Evolutionary conservation across 2,329 filamentous ascomycete species (phyloP).

Genomic region (Paramyrothecium roridum): DNA sequence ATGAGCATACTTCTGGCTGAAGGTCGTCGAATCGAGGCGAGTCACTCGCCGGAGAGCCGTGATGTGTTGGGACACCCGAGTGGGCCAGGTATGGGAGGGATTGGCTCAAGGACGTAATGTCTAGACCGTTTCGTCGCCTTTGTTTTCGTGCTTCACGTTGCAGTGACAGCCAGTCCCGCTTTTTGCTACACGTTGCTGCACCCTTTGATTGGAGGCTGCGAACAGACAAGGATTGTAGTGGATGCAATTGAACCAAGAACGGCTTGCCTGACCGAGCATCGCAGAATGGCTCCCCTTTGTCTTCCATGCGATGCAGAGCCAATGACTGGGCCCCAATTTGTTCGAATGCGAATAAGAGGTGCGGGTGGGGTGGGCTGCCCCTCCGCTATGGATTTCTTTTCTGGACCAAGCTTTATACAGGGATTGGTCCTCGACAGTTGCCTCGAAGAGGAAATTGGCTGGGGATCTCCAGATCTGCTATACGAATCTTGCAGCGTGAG

Average conservation of each 20-base stretch:
- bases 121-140: too few relatives aligned
- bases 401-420: not conserved
- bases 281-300: too few relatives aligned
- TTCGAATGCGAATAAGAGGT: not conserved
- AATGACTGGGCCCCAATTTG: not conserved
- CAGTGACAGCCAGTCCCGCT: not conserved
- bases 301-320: too few relatives aligned
- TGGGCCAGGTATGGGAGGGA: too few relatives aligned
- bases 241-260: not conserved
- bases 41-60: too few relatives aligned
- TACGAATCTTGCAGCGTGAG: conserved; percentile 13
- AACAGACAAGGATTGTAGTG: not conserved
- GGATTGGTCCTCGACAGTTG: not conserved
- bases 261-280: too few relatives aligned
- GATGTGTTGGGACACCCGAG: too few relatives aligned
- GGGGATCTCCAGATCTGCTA: conserved; percentile 8
- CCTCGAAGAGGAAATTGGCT: not conserved
- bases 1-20: too few relatives aligned
- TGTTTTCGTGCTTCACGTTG: not conserved
- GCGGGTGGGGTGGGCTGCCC: not conserved
- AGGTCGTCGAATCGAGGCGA: too few relatives aligned
- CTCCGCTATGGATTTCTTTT: too few relatives aligned
- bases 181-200: not conserved
- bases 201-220: not conserved
- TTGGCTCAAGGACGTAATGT: too few relatives aligned